Percentiles rank a stretch among this genome's conserved stretches.
Evolutionary conservation across 2,329 filamentous ascomycete genomes (phyloP).

Genomic region (Cladophialophora carrionii): DNA sequence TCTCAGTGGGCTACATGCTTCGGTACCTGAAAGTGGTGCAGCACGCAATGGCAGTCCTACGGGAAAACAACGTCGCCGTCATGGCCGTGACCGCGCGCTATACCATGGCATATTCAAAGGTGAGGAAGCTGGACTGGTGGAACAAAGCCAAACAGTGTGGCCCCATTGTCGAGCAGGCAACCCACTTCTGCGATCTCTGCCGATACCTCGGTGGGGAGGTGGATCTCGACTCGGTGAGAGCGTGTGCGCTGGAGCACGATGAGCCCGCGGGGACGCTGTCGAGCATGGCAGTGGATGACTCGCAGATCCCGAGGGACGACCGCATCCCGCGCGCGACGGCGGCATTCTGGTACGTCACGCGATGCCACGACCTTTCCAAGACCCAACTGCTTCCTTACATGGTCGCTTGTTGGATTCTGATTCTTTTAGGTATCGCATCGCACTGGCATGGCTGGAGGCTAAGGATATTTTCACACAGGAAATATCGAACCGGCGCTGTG

Average conservation of each 20-base stretch:
- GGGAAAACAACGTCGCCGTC: background rate
- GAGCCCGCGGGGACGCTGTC: background rate
- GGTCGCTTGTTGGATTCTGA: background rate
- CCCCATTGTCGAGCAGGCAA: slow-evolving; percentile 10
- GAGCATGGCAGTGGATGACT: background rate
- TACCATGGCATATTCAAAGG: slow-evolving; percentile 12
- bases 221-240: slow-evolving; percentile 8
- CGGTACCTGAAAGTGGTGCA: background rate
- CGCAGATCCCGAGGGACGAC: background rate
- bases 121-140: slow-evolving; percentile 15
- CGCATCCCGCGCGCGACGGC: background rate
- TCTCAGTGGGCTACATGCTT: background rate
- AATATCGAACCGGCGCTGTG: background rate
- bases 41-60: background rate
- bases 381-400: background rate
- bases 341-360: background rate
- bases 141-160: slow-evolving; percentile 15
- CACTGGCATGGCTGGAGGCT: background rate
- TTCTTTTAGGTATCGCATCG: background rate
- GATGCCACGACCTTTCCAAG: background rate
- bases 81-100: slow-evolving; percentile 15
- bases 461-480: background rate
- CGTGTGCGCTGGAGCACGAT: background rate
- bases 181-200: slow-evolving; percentile 15
- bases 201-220: slow-evolving; percentile 17